phyloP scores from a whole-genome alignment of 768 basidiomycete genomes.

The Mycena epipterygia region DNA sequence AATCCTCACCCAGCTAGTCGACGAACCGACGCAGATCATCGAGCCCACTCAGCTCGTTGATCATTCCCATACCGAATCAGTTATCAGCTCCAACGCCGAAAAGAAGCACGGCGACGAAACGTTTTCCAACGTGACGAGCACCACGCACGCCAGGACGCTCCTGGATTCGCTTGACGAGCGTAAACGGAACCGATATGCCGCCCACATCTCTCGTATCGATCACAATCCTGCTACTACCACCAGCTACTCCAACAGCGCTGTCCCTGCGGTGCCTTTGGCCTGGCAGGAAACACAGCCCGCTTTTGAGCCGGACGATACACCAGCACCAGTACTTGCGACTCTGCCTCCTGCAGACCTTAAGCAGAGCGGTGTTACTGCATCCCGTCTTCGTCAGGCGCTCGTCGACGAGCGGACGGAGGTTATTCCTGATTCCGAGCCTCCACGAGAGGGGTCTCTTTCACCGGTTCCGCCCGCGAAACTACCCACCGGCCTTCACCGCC shows the following conservation, averaged over 20 bases:
- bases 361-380: neutral
- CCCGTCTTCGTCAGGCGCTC: conserved; percentile 21
- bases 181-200: conserved; percentile 28
- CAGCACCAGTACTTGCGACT: neutral
- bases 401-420: conserved; percentile 55
- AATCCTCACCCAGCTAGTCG: conserved; percentile 5
- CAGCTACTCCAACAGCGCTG: neutral
- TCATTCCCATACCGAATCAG: neutral
- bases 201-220: conserved; percentile 8
- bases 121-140: conserved; percentile 8
- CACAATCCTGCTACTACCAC: neutral
- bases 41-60: conserved; percentile 13
- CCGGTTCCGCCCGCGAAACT: conserved; percentile 21
- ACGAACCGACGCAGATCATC: neutral
- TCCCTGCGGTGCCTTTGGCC: conserved; percentile 20
- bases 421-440: conserved; percentile 76
- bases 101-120: neutral
- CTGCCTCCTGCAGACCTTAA: neutral
- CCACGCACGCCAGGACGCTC: conserved; percentile 11
- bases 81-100: neutral
- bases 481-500: conserved; percentile 14
- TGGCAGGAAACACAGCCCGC: conserved; percentile 35
- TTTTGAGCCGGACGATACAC: neutral
- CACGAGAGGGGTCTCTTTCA: conserved; percentile 41
- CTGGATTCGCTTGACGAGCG: conserved; percentile 11